Evolutionary conservation across 805 yeast species (phyloP).

Genomic region (Yarrowia hollandica): DNA sequence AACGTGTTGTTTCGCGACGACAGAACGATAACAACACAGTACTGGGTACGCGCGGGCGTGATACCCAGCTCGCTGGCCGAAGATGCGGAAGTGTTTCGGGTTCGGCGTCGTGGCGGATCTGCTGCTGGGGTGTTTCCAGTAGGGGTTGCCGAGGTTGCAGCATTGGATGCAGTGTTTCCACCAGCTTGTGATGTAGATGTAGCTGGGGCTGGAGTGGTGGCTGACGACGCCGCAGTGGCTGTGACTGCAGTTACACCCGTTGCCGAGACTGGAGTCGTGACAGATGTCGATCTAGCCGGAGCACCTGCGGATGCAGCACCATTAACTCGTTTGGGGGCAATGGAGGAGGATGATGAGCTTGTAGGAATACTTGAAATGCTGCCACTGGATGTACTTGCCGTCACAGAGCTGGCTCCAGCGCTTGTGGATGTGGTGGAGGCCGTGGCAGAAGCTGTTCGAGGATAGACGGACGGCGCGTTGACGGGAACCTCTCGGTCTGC

Average conservation of each 20-base stretch:
- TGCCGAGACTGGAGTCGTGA: no score
- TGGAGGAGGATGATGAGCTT: neutral
- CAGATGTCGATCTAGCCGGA: no score
- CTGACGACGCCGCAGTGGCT: no score
- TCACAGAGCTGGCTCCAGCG: conserved; percentile 2
- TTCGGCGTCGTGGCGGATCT: conserved; percentile 12
- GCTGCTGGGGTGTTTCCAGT: neutral
- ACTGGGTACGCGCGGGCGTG: conserved; percentile 39
- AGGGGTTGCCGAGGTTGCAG: neutral
- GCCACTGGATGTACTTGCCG: conserved; percentile 1
- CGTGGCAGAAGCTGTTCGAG: conserved; percentile 15
- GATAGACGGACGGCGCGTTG: conserved; percentile 17
- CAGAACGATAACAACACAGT: conserved; percentile 58
- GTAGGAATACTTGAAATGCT: neutral
- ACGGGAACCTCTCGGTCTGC: neutral
- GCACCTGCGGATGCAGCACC: no score
- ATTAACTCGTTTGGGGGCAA: conserved; percentile 12
- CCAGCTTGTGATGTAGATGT: neutral
- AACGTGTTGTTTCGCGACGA: conserved; percentile 79
- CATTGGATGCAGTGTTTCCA: no score
- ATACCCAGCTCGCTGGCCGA: conserved; percentile 21
- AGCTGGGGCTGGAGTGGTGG: neutral
- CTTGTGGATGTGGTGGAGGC: conserved; percentile 6
- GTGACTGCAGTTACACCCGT: no score
- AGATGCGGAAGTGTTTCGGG: conserved; percentile 19